phyloP scores from a whole-genome alignment of 306 rosid species.

The Dicorynia guianensis region DNA sequence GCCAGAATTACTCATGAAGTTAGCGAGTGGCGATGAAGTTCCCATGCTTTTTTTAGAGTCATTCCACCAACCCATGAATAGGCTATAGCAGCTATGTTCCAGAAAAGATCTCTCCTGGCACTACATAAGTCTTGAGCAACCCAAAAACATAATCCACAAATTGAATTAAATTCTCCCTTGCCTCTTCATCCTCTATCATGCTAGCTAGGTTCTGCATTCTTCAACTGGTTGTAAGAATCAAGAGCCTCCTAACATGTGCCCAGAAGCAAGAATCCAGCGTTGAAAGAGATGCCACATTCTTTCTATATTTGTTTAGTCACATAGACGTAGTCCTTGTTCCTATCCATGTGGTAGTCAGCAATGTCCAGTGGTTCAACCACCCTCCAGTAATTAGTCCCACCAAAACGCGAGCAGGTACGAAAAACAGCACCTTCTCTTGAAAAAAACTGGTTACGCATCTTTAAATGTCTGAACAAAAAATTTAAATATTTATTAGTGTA shows the following conservation, averaged over 20 bases:
- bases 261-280: constrained; percentile 83
- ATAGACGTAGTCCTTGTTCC: constrained; percentile 41
- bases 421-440: constrained; percentile 45
- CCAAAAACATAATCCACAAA: constrained; percentile 61
- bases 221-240: constrained; percentile 37
- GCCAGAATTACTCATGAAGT: constrained; percentile 41
- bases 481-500: too few relatives aligned
- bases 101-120: constrained; percentile 78
- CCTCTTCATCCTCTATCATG: constrained; percentile 20
- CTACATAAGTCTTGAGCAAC: constrained; percentile 46
- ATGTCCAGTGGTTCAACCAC: constrained; percentile 76
- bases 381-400: constrained; percentile 59
- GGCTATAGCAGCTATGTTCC: constrained; percentile 53
- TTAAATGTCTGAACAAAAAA: too few relatives aligned
- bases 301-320: constrained; percentile 28
- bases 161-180: constrained; percentile 6
- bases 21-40: constrained; percentile 26
- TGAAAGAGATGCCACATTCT: constrained; percentile 44
- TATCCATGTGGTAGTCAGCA: constrained; percentile 49
- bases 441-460: too few relatives aligned
- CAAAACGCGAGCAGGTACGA: constrained; percentile 49
- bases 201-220: background rate
- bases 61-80: constrained; percentile 77
- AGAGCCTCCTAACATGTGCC: constrained; percentile 74
- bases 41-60: constrained; percentile 43